Evolutionary conservation across 306 rosid genomes (phyloP), one percentile per base, ranked within the genome.

Genomic region (Carpinus viminea): DNA sequence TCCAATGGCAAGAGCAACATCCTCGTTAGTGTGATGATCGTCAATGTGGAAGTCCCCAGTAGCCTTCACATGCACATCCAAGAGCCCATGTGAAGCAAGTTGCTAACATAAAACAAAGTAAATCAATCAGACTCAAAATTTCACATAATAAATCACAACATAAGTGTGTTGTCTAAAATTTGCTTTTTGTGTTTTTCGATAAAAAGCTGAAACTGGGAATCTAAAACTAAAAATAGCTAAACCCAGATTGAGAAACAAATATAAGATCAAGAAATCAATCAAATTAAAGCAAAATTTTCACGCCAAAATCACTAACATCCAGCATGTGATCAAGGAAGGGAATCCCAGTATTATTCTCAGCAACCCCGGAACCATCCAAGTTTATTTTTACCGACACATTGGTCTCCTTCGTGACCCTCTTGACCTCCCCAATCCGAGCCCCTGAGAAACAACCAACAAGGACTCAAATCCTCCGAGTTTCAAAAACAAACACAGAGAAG

Each of bases 251-350:
- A 28, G 3, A 36, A 76, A 54, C 45, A 5, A 73, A 61, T 21
- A 12, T 68, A 50, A 66, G 31, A 65, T 15, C 31, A 64, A 56
- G 12, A 72, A 68, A 64, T 5, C 24, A 74, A 51, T 20, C 65
- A 72, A 52, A 26, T 21, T 7, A 62, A 50, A 61, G 1, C 24
- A 21, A 71, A 34, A 34, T 15, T 26, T 26, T 3, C 6, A 57
- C 79, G 60, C 70, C 51, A 69, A 78, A 64, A 79, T 26, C 53
- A 85, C 94, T 88, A 9, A 95, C 99, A 89, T 95, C 98, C 78
- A 95, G 85, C 99, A 95, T 93, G 77, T 95, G 99, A 84, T 95
- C 96, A 77, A 95, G 97, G 81, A 95, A 95, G 34, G 99, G 98
- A 83, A 95, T 93, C 81, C 98, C 96, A 68, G 98, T 88, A 75